Percentiles rank a stretch among this genome's conserved stretches.
Evolutionary conservation across 306 rosid genomes (phyloP).

Genomic region (Prinsepia uniflora): DNA sequence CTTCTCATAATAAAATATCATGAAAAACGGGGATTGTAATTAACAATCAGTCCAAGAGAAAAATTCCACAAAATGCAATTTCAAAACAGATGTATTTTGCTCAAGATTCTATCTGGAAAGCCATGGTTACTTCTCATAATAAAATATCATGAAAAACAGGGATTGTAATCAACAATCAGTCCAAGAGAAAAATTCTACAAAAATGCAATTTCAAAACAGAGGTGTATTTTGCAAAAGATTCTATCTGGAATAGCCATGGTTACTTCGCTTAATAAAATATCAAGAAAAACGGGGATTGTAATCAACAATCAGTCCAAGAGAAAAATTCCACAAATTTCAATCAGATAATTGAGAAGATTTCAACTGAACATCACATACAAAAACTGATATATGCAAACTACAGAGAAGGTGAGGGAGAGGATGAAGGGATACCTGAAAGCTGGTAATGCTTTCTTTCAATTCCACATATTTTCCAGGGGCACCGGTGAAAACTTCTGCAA

Average conservation of each 20-base stretch:
- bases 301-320: not conserved
- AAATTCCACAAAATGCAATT: not conserved
- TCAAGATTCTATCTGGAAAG: not conserved
- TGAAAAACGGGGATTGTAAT: not conserved
- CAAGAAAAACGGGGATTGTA: not conserved
- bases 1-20: too few species aligned
- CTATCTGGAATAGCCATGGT: too few species aligned
- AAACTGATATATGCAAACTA: not conserved
- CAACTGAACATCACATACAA: not conserved
- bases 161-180: not conserved
- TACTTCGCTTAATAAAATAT: too few species aligned
- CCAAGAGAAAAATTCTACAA: not conserved
- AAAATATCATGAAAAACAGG: not conserved
- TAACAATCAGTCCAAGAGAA: not conserved
- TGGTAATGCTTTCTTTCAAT: slow-evolving; percentile 71
- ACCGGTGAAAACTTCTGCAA: slow-evolving; percentile 99
- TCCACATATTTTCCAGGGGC: slow-evolving; percentile 98
- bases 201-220: not conserved
- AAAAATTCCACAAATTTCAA: not conserved
- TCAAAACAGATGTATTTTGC: not conserved
- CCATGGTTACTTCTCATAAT: not conserved
- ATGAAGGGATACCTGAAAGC: slow-evolving; percentile 71
- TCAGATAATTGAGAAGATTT: not conserved
- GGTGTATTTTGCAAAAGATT: too few species aligned
- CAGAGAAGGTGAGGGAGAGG: not conserved